phyloP scores from a whole-genome alignment of 2,329 filamentous ascomycete species.

The Pseudogymnoascus sp. region DNA sequence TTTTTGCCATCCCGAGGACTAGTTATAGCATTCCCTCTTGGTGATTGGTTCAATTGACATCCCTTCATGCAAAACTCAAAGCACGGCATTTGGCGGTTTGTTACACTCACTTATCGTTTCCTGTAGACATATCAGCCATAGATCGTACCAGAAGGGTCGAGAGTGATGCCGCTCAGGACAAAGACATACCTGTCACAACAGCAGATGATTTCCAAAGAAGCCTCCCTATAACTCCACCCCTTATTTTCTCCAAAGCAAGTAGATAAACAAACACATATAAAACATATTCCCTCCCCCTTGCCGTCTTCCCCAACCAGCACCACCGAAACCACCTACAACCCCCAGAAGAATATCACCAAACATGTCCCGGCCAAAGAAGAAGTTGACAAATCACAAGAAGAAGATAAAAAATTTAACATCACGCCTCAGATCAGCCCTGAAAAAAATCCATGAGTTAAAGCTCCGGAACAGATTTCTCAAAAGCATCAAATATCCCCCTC shows the following conservation, averaged over 20 bases:
- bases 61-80: background rate
- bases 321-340: background rate
- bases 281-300: background rate
- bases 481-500: background rate
- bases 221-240: background rate
- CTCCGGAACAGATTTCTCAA: background rate
- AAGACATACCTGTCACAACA: background rate
- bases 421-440: background rate
- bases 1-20: too few species aligned
- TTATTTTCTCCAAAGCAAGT: background rate
- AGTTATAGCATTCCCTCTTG: too few species aligned
- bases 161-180: background rate
- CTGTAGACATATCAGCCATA: background rate
- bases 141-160: background rate
- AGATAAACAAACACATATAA: background rate
- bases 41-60: background rate
- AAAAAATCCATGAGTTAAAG: background rate
- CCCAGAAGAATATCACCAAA: background rate
- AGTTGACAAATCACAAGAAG: background rate
- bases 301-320: background rate
- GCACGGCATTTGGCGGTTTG: background rate
- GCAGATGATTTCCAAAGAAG: background rate
- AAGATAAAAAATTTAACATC: background rate
- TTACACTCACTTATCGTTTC: background rate
- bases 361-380: background rate